phyloP scores from a whole-genome alignment of 225 moss, liverwort and hornwort species.

The Asterella californica region DNA sequence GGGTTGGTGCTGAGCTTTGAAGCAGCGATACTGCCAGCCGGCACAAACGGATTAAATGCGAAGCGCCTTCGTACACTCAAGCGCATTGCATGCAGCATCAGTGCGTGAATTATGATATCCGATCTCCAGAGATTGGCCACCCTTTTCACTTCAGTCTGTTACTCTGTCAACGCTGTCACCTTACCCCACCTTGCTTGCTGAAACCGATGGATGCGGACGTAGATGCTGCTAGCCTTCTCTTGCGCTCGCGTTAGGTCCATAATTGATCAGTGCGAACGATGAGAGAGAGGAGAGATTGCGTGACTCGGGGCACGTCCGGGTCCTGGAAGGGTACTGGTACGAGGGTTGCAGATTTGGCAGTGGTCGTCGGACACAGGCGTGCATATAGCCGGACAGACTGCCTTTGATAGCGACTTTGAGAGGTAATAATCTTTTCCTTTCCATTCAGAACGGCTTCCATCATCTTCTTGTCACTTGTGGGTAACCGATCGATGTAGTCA shows the following conservation, averaged over 20 bases:
- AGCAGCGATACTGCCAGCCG: constrained; percentile 11
- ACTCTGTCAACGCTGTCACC: background rate
- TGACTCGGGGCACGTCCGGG: background rate
- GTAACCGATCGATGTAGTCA: too few species aligned
- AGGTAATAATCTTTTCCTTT: too few species aligned
- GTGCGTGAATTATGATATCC: background rate
- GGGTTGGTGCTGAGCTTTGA: constrained; percentile 8
- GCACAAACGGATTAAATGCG: background rate
- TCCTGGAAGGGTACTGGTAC: background rate
- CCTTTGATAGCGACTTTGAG: too few species aligned
- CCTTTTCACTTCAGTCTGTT: constrained; percentile 3
- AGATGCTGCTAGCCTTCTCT: background rate
- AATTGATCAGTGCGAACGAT: background rate
- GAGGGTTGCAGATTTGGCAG: background rate
- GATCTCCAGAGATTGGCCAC: constrained; percentile 3
- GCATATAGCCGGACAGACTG: background rate
- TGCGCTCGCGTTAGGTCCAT: background rate
- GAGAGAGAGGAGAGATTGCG: background rate
- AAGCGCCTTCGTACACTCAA: constrained; percentile 4
- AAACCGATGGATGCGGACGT: background rate
- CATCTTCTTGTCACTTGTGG: too few species aligned
- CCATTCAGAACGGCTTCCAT: too few species aligned
- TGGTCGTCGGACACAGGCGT: background rate
- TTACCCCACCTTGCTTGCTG: background rate
- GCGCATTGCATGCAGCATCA: background rate